Conservation (phyloP, 2,329 filamentous ascomycete species). For the Bipolaris bicolor region DNA sequence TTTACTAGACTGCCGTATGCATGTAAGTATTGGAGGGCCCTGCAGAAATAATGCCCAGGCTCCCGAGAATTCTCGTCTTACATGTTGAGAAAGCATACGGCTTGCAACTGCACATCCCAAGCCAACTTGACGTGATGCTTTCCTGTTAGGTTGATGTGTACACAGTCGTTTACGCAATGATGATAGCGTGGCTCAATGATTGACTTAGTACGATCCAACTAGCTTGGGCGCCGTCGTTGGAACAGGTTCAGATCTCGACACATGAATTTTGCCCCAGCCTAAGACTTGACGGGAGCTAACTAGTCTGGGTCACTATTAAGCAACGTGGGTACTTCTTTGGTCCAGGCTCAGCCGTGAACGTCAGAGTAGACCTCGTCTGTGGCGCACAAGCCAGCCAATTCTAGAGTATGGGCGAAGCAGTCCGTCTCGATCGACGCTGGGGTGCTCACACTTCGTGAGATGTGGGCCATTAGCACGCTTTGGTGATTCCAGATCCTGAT, state of each 20-base stretch:
- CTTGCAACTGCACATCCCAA: not conserved
- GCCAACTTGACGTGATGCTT: not conserved
- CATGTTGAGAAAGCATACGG: not conserved
- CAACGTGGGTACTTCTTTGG: slow-evolving; percentile 3
- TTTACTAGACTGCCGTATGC: slow-evolving; percentile 4
- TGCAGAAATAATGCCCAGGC: not conserved
- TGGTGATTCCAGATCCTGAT: slow-evolving; percentile 8
- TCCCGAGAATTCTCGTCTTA: not conserved
- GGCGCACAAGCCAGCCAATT: slow-evolving; percentile 11
- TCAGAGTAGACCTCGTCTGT: slow-evolving; percentile 9
- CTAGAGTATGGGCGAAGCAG: slow-evolving; percentile 1
- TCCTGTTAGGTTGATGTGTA: not conserved
- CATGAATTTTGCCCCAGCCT: not conserved
- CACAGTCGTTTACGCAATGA: not conserved
- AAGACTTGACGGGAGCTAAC: slow-evolving; percentile 6
- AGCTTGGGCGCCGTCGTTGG: not conserved
- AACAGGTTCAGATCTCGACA: not conserved
- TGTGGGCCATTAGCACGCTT: slow-evolving; percentile 10
- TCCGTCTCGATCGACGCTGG: slow-evolving; percentile 12
- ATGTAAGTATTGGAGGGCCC: not conserved
- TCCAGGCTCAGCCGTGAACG: slow-evolving; percentile 9
- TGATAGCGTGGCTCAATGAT: not conserved
- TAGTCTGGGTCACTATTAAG: slow-evolving; percentile 1
- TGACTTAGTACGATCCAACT: not conserved
- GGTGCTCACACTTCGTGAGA: slow-evolving; percentile 1